A percentile compares a stretch with the other conserved stretches of the same genome.
phyloP scores from a whole-genome alignment of 2,329 filamentous ascomycete genomes.

The Alternaria alternata region DNA sequence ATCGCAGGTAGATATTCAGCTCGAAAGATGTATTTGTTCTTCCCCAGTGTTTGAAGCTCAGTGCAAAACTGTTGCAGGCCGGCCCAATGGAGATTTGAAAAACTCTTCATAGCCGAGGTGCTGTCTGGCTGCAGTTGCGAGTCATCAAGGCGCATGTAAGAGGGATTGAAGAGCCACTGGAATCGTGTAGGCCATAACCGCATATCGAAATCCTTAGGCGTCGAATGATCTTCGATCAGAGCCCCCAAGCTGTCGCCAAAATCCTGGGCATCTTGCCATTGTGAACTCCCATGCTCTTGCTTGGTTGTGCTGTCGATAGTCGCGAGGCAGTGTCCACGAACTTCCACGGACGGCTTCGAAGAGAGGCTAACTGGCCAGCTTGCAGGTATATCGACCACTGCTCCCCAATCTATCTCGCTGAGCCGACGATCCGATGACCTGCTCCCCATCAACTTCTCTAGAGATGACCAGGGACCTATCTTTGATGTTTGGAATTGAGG shows the following conservation, averaged over 20 bases:
- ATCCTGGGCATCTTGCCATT: conserved; percentile 7
- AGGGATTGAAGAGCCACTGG: conserved; percentile 16
- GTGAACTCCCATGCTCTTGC: neutral
- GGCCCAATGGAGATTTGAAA: neutral
- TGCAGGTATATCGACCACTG: conserved; percentile 9
- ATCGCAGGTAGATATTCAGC: conserved; percentile 16
- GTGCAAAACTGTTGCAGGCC: conserved; percentile 13
- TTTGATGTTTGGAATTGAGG: conserved; percentile 14
- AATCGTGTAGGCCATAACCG: conserved; percentile 13
- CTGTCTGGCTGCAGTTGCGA: neutral
- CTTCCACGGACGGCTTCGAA: conserved; percentile 3
- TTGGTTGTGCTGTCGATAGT: conserved; percentile 11
- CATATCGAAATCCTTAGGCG: neutral
- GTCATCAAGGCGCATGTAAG: neutral
- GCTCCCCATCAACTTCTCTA: conserved; percentile 12
- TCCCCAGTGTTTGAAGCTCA: conserved; percentile 10
- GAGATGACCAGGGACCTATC: conserved; percentile 20
- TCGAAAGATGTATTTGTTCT: conserved; percentile 15
- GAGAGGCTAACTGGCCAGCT: neutral
- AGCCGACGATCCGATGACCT: neutral
- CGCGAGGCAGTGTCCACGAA: conserved; percentile 19
- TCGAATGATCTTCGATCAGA: neutral
- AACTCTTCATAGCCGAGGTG: neutral
- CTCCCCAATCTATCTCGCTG: conserved; percentile 7
- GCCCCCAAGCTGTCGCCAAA: conserved; percentile 7